Percentiles rank a stretch among this genome's conserved stretches.
Evolutionary conservation across 345 rosid genomes (phyloP).

Genomic region (Bretschneidera sinensis): DNA sequence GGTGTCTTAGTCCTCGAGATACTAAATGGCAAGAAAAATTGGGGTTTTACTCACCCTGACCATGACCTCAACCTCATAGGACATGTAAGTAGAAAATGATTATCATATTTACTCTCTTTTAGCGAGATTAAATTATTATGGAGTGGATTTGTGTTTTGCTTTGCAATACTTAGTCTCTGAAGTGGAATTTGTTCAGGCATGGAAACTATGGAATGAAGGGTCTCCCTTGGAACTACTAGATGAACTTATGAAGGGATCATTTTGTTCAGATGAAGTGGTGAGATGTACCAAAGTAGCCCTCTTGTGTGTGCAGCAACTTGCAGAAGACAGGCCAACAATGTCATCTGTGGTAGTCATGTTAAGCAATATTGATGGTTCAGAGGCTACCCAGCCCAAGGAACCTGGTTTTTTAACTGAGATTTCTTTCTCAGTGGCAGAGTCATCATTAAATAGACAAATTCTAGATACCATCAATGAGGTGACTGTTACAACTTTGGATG

Average conservation of each 20-base stretch:
- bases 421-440: background rate
- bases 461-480: background rate
- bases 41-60: constrained; percentile 16
- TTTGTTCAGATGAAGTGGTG: constrained; percentile 16
- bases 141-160: background rate
- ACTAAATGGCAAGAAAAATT: constrained; percentile 24
- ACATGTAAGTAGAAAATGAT: background rate
- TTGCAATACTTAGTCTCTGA: too few species aligned
- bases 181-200: constrained; percentile 22
- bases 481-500: too few species aligned
- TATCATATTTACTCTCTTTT: background rate
- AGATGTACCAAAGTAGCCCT: constrained; percentile 38
- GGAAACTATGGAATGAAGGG: constrained; percentile 32
- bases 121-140: too few species aligned
- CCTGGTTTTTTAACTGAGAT: background rate
- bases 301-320: constrained; percentile 36
- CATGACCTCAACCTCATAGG: constrained; percentile 10
- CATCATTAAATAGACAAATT: too few species aligned
- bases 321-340: constrained; percentile 37
- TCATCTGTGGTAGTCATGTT: constrained; percentile 30
- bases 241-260: constrained; percentile 17
- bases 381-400: background rate
- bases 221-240: constrained; percentile 26
- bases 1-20: constrained; percentile 32
- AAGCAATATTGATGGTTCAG: background rate